Evolutionary conservation across 1,284 basidiomycete genomes (phyloP), one percentile per base, ranked within the genome.

Genomic region (Ceratobasidium papillatum): DNA sequence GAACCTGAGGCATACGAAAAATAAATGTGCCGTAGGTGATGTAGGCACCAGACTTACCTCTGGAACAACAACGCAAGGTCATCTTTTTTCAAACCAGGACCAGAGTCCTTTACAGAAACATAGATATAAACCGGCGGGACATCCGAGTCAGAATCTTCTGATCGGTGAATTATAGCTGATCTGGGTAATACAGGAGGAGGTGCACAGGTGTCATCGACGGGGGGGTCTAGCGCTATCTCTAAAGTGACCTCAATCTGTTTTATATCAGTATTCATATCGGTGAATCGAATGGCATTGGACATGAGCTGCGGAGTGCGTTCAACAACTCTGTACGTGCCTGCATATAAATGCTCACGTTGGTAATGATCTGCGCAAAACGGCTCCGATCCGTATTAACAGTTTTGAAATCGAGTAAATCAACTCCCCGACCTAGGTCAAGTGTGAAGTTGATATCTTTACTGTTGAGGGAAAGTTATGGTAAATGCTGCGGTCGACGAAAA

Each of bases 371-470:
- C 25, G 74, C 77, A 62, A 79, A 78, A 19, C 78, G 78, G 30
- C 77, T 77, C 8, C 78, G 78, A 63, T 80, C 79, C 14, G 78
- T 76, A 25, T 63, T 71, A 30, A 80, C 75, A 47, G 62, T 73
- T 11, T 62, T 47, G 43, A 78, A 47, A 12, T 71, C 76, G 1
- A 78, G 66, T 63, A 51, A 66, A 12, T 75, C 68, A 27, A 79
- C 74, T 3, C 78, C 78, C n/a, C 77, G 66, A 12, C 78, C 79
- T 25, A 80, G 77, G 19, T 58, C 75, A 27, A 79, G 72, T 25
- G 74, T 49, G n/a, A 80, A 63, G 36, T 75, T 69, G 52, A 80
- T 80, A 14, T 77, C 66, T 75, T 80, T 80, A 78, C 79, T 80
- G 63, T 11, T 32, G 36, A 9, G 11, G 25, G 12, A 41, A 30